Evolutionary conservation across 2,329 filamentous ascomycete species (phyloP), one percentile per base, ranked within the genome.

Genomic region (Cladosporium sp.): DNA sequence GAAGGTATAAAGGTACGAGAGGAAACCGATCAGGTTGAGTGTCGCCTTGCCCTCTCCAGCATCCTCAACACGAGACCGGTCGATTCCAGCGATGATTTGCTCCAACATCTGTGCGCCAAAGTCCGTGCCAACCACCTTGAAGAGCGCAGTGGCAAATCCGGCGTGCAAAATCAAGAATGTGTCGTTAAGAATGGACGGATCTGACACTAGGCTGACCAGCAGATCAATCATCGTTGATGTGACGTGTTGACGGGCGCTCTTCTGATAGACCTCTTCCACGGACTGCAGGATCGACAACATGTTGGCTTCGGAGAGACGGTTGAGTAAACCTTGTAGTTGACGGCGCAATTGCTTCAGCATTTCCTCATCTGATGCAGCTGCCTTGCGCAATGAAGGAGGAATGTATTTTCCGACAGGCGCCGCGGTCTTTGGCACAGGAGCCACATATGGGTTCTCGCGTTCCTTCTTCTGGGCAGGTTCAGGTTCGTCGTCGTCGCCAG

Each of bases 1-100:
- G 74, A 99, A 96, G 59, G 92, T 93, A 79, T 98, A 99, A 46
- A 98, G 83, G 73, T 97, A 89, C 0, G 93, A 88, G 16, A 98
- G 81, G 33, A 98, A 85, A 1, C 91, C 91, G 33, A 97, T 85
- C 52, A 97, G 78, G 75, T 99, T 97, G 10, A 89, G 84, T 1
- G 85, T 83, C 64, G 89, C 85, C 74, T 93, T 93, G 49, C 79
- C 79, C 35, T 77, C 77, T 5, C 76, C 73, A 23, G 33, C 31
- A 5, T 70, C 66, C 56, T 78, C 79, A 18, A 35, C 46, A 29
- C 71, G 71, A 60, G 70, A 66, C 21, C 84, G 81, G 68, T 90
- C 88, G 74, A 98, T 92, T 10, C 88, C 86, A 56, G 90, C 86
- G 18, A 96, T 90, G 7, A 94, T 82, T 40, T 88, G 86, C 69